Evolutionary conservation across 1,139 yeast species (phyloP).

Genomic region (Sugiyamaella pinicola): DNA sequence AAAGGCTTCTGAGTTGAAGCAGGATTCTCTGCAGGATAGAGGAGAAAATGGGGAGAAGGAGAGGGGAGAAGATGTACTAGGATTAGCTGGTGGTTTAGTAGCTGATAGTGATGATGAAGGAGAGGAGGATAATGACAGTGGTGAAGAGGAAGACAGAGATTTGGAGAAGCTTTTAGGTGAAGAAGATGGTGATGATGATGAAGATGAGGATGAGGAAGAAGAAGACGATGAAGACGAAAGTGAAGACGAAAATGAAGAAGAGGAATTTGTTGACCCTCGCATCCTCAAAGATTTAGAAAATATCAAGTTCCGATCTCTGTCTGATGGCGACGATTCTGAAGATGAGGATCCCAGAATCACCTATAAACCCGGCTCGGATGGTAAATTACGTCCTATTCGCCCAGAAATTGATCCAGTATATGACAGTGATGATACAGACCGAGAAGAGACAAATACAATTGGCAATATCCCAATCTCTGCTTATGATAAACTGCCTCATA

Average conservation of each 20-base stretch:
- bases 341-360: slow-evolving; percentile 34
- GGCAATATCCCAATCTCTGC: slow-evolving; percentile 93
- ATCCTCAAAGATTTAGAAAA: slow-evolving; percentile 29
- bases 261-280: slow-evolving; percentile 29
- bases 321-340: slow-evolving; percentile 27
- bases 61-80: slow-evolving; percentile 28
- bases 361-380: slow-evolving; percentile 62
- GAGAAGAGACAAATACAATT: slow-evolving; percentile 81
- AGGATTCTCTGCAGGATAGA: slow-evolving; percentile 11
- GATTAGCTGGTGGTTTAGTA: slow-evolving; percentile 22
- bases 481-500: slow-evolving; percentile 95
- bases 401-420: slow-evolving; percentile 93
- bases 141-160: slow-evolving; percentile 32
- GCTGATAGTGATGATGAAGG: slow-evolving; percentile 24
- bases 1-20: slow-evolving; percentile 25
- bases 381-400: slow-evolving; percentile 68
- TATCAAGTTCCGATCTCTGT: slow-evolving; percentile 28
- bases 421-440: slow-evolving; percentile 91
- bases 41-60: slow-evolving; percentile 14
- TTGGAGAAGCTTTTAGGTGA: slow-evolving; percentile 32
- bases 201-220: slow-evolving; percentile 27
- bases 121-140: no score
- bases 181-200: slow-evolving; percentile 30
- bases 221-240: slow-evolving; percentile 35
- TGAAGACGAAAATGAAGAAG: slow-evolving; percentile 32